Base-by-base conservation (phyloP, 345 rosid species). In the Brassica nigra region DNA sequence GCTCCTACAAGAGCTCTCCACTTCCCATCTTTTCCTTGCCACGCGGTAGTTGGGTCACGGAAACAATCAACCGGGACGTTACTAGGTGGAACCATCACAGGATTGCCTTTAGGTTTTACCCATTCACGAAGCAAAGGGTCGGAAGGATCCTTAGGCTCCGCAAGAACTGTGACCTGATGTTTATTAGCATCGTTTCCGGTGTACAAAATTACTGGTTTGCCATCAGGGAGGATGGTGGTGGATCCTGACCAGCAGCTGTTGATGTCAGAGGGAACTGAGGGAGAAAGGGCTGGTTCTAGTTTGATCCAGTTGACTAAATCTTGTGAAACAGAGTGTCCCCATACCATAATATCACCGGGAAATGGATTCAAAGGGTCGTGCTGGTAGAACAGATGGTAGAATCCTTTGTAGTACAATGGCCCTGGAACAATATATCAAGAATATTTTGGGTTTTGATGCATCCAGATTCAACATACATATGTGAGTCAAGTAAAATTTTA, bases 211-310 rank as follows among this genome's bases (percentile, higher is more conserved):
- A 88, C 85, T 1, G 92, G 91, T 61, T 28, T 86, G 10, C 83
- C 81, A 49, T 86, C 90, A 0, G 89, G 86, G 67, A 90, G 89
- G 80, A 88, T 79, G 27, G 94, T 92, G 42, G 79, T 84, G 11
- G 94, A 84, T 62, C 93, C 94, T 2, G 96, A 89, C 88, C 94
- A 90, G 83, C 91, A 89, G 64, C 94, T 84, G 57, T 74, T 87
- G 70, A 78, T 78, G 82, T 92, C 63, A 8, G 55, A 92, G 83
- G 64, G 92, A 92, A 64, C 94, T 0, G 91, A 62, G 6, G 95
- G 95, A 54, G 14, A 8, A 55, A 92, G 84, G 58, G 94, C 94
- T 67, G 75, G 85, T 39, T 82, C 68, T 31, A 92, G 89, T 78
- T 80, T 83, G 73, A 86, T 47, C 96, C 97, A 92, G 73, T 78